These are phyloP conservation scores for Grigorovia humatica DNA, from an alignment of 805 yeast genomes.

Conservation along the genomic window DNA sequence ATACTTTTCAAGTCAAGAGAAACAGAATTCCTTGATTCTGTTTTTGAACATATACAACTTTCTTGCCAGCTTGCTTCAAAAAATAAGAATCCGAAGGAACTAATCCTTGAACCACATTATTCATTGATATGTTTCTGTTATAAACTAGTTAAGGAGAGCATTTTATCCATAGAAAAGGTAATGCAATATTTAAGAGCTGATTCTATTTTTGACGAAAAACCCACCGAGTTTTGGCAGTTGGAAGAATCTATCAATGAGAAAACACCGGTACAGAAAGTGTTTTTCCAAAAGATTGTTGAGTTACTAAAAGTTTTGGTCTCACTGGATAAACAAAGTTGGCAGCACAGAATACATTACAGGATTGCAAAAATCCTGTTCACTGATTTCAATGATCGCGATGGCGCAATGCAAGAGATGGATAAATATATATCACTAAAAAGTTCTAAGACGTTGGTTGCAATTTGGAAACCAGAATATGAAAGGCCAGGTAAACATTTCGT, in stretches of 20 bases:
- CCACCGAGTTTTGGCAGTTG: slow-evolving; percentile 17
- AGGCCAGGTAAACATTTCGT: slow-evolving; percentile 88
- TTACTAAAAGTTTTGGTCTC: slow-evolving; percentile 39
- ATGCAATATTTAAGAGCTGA: slow-evolving; percentile 32
- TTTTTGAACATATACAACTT: slow-evolving; percentile 27
- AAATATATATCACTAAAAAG: slow-evolving; percentile 55
- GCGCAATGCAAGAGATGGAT: slow-evolving; percentile 57
- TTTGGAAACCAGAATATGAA: slow-evolving; percentile 91
- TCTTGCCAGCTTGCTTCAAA: slow-evolving; percentile 36
- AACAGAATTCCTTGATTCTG: slow-evolving; percentile 7
- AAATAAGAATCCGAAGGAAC: slow-evolving; percentile 35
- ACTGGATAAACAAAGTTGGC: slow-evolving; percentile 82
- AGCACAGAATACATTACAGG: slow-evolving; percentile 71
- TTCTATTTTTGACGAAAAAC: slow-evolving; percentile 18
- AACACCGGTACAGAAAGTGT: slow-evolving; percentile 3
- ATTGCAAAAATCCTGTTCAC: slow-evolving; percentile 53
- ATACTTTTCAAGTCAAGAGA: slow-evolving; percentile 41
- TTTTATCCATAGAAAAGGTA: slow-evolving; percentile 32
- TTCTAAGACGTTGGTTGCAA: slow-evolving; percentile 60
- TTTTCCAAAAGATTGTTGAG: slow-evolving; percentile 34
- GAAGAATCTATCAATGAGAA: slow-evolving; percentile 5
- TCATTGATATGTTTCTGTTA: slow-evolving; percentile 44
- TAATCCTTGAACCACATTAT: slow-evolving; percentile 72
- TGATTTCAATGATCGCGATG: slow-evolving; percentile 40
- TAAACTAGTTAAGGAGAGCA: slow-evolving; percentile 39